phyloP scores from a whole-genome alignment of 768 basidiomycete species.

The Russula sp. region DNA sequence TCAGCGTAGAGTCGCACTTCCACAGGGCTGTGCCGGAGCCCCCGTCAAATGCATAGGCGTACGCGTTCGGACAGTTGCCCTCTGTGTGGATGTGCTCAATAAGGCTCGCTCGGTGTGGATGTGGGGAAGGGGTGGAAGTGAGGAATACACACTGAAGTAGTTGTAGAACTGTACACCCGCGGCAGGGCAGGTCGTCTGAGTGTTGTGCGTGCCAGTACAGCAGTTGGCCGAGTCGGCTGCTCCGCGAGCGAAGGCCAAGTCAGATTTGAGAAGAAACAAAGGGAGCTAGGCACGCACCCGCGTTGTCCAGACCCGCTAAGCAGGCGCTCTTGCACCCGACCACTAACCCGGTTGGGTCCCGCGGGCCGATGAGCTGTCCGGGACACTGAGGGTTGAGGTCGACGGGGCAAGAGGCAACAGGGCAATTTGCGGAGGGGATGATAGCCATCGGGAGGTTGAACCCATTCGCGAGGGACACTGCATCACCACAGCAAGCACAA shows the following conservation, averaged over 20 bases:
- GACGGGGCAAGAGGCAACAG: slow-evolving; percentile 26
- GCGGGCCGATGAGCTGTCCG: slow-evolving; percentile 44
- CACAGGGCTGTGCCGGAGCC: slow-evolving; percentile 46
- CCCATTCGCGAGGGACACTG: slow-evolving; percentile 62
- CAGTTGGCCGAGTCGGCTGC: slow-evolving; percentile 37
- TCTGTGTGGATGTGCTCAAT: slow-evolving; percentile 26
- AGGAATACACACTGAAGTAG: slow-evolving; percentile 8
- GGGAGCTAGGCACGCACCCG: slow-evolving; percentile 25
- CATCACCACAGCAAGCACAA: not conserved
- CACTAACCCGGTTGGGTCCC: slow-evolving; percentile 45
- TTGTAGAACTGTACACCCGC: slow-evolving; percentile 27
- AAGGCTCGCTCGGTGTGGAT: no score
- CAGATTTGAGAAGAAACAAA: not conserved
- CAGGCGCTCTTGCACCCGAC: slow-evolving; percentile 63
- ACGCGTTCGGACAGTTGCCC: slow-evolving; percentile 40
- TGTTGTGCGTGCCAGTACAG: slow-evolving; percentile 32
- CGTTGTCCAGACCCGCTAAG: slow-evolving; percentile 34
- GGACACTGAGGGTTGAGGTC: slow-evolving; percentile 40
- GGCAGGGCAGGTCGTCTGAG: slow-evolving; percentile 34
- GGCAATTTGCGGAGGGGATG: slow-evolving; percentile 28
- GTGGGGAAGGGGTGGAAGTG: not conserved
- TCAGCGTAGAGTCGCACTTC: slow-evolving; percentile 38
- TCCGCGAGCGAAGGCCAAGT: not conserved
- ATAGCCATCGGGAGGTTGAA: slow-evolving; percentile 32
- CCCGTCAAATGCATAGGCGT: slow-evolving; percentile 55